Evolutionary conservation across 163 green algal genomes (phyloP).

Genomic region (Volvox carteri): DNA sequence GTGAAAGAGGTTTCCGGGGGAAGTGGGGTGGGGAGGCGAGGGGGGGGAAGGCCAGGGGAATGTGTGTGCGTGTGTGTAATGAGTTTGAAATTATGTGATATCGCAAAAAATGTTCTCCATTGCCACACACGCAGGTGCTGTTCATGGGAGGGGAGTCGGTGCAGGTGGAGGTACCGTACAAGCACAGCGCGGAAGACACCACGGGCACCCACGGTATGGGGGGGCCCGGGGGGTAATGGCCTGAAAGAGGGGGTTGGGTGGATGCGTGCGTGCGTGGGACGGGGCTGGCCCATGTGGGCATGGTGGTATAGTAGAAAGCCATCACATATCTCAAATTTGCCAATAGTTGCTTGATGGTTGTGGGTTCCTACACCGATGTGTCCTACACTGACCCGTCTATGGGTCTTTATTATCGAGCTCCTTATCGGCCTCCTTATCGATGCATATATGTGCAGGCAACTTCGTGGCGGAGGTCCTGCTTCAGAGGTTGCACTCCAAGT

Average conservation of each 20-base stretch:
- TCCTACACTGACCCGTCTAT: no score
- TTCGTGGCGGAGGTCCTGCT: conserved; percentile 22
- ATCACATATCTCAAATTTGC: no score
- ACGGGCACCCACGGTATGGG: neutral
- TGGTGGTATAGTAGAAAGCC: no score
- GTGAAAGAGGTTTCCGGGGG: neutral
- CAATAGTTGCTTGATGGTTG: no score
- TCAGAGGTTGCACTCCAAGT: neutral
- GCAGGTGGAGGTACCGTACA: conserved; percentile 12
- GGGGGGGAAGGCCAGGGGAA: no score
- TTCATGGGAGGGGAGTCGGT: neutral
- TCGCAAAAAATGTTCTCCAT: no score
- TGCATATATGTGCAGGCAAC: neutral
- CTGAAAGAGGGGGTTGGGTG: neutral
- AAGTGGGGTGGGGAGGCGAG: neutral
- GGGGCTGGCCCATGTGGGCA: no score
- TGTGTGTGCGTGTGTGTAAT: no score
- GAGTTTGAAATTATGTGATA: no score
- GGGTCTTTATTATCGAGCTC: no score
- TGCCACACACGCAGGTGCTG: neutral
- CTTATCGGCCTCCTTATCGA: no score
- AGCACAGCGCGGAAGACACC: neutral
- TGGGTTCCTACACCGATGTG: no score
- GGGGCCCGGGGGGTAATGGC: neutral
- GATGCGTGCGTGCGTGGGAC: neutral